Conservation (phyloP, 2,329 filamentous ascomycete species). For the Daldinia eschscholtzii region DNA sequence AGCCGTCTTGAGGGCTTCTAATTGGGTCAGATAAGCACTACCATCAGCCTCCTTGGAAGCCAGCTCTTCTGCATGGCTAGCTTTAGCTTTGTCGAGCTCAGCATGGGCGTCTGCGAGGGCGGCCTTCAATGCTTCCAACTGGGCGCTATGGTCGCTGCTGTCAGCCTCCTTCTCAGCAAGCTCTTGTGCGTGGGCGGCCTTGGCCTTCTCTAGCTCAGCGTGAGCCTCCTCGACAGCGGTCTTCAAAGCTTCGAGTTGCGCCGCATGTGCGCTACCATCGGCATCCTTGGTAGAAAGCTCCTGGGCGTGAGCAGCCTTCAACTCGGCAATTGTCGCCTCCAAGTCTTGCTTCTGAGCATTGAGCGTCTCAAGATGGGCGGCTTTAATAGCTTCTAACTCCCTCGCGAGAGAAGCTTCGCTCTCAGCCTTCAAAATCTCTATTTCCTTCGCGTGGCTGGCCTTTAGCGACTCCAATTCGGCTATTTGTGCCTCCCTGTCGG, state of each 20-base stretch:
- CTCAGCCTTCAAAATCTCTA: slow-evolving; percentile 60
- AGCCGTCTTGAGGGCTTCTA: slow-evolving; percentile 50
- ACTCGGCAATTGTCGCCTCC: slow-evolving; percentile 56
- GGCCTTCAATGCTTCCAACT: slow-evolving; percentile 54
- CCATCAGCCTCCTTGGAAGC: slow-evolving; percentile 45
- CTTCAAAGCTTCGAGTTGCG: slow-evolving; percentile 55
- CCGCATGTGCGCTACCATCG: slow-evolving; percentile 52
- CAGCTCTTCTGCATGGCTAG: slow-evolving; percentile 47
- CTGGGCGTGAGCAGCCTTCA: slow-evolving; percentile 53
- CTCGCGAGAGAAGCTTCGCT: slow-evolving; percentile 56
- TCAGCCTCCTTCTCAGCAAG: slow-evolving; percentile 53
- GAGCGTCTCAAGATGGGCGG: slow-evolving; percentile 59
- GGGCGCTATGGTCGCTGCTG: slow-evolving; percentile 53
- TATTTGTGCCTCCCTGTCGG: slow-evolving; percentile 63
- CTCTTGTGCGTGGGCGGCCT: slow-evolving; percentile 48
- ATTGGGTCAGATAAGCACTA: slow-evolving; percentile 43
- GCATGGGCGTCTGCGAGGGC: slow-evolving; percentile 52
- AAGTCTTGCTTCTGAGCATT: slow-evolving; percentile 59
- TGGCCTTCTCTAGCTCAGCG: slow-evolving; percentile 47
- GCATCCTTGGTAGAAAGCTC: slow-evolving; percentile 54
- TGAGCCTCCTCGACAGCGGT: slow-evolving; percentile 52
- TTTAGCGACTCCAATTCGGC: slow-evolving; percentile 67
- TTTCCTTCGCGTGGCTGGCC: slow-evolving; percentile 65
- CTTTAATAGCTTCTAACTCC: slow-evolving; percentile 56
- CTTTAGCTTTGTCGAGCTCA: slow-evolving; percentile 49